Evolutionary conservation across 441 rosid species (phyloP).

Genomic region (Pelargonium myrrhifolium): DNA sequence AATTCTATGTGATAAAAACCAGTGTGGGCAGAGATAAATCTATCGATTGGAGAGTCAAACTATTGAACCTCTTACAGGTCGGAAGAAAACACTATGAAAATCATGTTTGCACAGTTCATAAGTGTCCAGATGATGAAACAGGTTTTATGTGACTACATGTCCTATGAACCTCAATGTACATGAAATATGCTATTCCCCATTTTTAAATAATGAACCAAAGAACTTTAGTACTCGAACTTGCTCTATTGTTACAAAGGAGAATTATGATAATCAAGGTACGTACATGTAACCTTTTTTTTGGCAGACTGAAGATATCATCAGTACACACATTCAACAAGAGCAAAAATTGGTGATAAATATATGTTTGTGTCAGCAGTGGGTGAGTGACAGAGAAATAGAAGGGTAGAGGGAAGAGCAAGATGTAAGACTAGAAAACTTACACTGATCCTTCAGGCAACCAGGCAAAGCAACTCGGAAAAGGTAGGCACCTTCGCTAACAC

Average conservation of each 20-base stretch:
- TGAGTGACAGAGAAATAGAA: neutral
- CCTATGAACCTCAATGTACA: neutral
- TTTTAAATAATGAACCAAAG: neutral
- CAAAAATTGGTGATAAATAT: neutral
- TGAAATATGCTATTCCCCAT: neutral
- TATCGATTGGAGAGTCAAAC: no score
- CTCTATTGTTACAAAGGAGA: neutral
- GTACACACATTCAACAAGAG: neutral
- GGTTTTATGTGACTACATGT: neutral
- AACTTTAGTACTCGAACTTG: neutral
- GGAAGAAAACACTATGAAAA: no score
- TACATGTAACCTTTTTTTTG: neutral
- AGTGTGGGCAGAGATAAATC: no score
- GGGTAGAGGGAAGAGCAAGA: neutral
- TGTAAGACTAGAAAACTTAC: slow-evolving; percentile 31
- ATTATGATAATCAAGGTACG: neutral
- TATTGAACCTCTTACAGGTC: no score
- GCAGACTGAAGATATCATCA: neutral
- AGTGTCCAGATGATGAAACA: no score
- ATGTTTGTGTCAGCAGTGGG: neutral
- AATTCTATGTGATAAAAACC: neutral
- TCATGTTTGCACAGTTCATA: no score
- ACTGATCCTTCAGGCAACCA: slow-evolving; percentile 41
- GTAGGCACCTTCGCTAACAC: slow-evolving; percentile 54
- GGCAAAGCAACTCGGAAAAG: slow-evolving; percentile 68